Evolutionary conservation across 306 rosid genomes (phyloP).

Genomic region (Dalbergia cochinchinensis): DNA sequence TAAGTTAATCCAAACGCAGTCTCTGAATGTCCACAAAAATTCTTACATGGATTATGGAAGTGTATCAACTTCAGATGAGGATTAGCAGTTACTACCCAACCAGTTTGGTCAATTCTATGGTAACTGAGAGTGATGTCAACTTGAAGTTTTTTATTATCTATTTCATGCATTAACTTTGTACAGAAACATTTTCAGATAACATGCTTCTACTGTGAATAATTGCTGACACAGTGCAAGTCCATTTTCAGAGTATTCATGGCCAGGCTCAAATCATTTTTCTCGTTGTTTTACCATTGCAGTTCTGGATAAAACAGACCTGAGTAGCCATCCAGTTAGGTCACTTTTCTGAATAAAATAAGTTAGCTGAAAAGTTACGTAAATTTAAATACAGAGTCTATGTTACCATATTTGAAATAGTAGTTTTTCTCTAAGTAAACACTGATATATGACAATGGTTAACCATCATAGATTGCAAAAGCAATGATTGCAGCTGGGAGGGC

Average conservation of each 20-base stretch:
- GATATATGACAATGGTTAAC: conserved; percentile 48
- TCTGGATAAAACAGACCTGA: background rate
- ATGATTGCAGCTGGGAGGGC: conserved; percentile 77
- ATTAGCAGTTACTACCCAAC: conserved; percentile 7
- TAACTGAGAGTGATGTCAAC: conserved; percentile 8
- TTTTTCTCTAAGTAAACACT: conserved; percentile 40
- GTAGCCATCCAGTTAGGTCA: conserved; percentile 31
- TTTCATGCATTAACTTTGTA: background rate
- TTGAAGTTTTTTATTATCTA: conserved; percentile 1
- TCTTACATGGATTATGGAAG: background rate
- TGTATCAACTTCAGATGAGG: background rate
- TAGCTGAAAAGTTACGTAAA: background rate
- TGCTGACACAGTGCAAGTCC: conserved; percentile 14
- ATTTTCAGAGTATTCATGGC: background rate
- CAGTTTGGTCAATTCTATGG: background rate
- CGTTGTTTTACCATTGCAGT: background rate
- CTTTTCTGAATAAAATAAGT: background rate
- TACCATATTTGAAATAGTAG: conserved; percentile 27
- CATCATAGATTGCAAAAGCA: conserved; percentile 74
- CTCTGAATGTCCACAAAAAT: background rate
- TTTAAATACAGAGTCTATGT: conserved; percentile 6
- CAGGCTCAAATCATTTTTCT: conserved; percentile 6
- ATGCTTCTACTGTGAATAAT: conserved; percentile 23
- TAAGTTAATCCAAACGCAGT: background rate
- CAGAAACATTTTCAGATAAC: background rate